Conservation (phyloP, 371 early-diverging fungal genomes). For the Mycotypha africana region DNA sequence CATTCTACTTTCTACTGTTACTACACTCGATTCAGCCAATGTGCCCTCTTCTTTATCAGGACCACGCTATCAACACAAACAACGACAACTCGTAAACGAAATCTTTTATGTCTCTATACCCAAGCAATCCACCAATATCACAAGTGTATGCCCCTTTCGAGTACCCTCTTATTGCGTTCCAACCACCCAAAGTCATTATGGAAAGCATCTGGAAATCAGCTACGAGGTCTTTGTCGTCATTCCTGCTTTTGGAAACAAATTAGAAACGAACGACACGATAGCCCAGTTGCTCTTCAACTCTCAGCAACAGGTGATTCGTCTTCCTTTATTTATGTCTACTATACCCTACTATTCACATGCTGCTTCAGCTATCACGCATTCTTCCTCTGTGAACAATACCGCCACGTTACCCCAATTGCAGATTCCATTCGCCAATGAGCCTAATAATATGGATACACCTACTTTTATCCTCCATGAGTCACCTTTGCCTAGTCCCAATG, state of each 20-base stretch:
- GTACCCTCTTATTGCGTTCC: conserved; percentile 32
- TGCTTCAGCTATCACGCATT: no score
- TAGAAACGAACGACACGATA: no score
- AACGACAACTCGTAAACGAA: conserved; percentile 25
- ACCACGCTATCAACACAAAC: conserved; percentile 18
- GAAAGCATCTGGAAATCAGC: conserved; percentile 21
- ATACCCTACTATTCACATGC: no score
- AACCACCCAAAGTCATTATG: conserved; percentile 25
- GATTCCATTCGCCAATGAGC: conserved; percentile 16
- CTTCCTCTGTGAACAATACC: no score
- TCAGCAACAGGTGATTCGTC: conserved; percentile 13
- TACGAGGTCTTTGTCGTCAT: conserved; percentile 33
- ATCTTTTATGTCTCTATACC: conserved; percentile 25
- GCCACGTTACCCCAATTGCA: conserved; percentile 16
- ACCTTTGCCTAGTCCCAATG: conserved; percentile 24
- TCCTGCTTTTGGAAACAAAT: conserved; percentile 13
- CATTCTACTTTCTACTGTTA: conserved; percentile 22
- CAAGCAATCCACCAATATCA: conserved; percentile 16
- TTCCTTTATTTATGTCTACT: conserved; percentile 31
- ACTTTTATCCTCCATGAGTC: conserved; percentile 30
- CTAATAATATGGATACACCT: conserved; percentile 10
- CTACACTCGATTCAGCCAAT: conserved; percentile 8
- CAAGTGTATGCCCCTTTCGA: conserved; percentile 25
- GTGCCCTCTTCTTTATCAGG: conserved; percentile 7
- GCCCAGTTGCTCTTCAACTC: conserved; percentile 2